Base-by-base conservation (phyloP, 1,139 yeast genomes). In the Saccharomyces hybrid region DNA sequence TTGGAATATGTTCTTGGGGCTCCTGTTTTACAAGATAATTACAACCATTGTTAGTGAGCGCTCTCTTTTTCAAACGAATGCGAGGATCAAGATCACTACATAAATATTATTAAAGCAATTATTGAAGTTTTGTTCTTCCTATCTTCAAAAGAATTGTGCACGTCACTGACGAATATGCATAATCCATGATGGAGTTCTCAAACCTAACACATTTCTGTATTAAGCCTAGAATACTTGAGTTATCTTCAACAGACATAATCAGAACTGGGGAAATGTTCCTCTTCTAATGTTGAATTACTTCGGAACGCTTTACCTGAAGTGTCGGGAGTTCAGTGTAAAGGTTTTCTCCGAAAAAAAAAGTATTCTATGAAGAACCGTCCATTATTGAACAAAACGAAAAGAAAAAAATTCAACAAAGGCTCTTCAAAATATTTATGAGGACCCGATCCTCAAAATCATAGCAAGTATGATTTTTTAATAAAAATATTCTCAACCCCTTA, bases 1-100 rank as follows among this genome's bases (percentile, higher is more conserved):
- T 93, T 93, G 72, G 98, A 91, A 88, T 90, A 86, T 77, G 96
- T 88, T 84, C 96, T 88, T 82, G 99, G 98, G 72, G 95, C 95
- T 82, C 93, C 93, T 86, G 52, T 27, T 31, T 57, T 52, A 56
- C 56, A 54, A 56, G 56, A 55, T 31, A 26, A 16, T 50, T 44
- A 49, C 51, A 49, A 38, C 32, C 50, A 27, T 48, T 54, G 57
- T 54, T 55, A 54, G 51, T 56, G 54, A 50, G 23, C 28, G 49
- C 44, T 42, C 50, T 20, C 20, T 28, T 30, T 31, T 51, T 8
- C 11, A 6, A 38, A 16, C 7, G 7, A 20, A 16, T 20, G 54
- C 49, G 58, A 54, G 53, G 57, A 48, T 53, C 58, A 57, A 54
- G 57, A 48, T 48, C 50, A 38, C 13, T 38, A 38, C 44, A 38